Base-by-base conservation (phyloP, 2,329 filamentous ascomycete genomes). In the Ophiostoma quercus region DNA sequence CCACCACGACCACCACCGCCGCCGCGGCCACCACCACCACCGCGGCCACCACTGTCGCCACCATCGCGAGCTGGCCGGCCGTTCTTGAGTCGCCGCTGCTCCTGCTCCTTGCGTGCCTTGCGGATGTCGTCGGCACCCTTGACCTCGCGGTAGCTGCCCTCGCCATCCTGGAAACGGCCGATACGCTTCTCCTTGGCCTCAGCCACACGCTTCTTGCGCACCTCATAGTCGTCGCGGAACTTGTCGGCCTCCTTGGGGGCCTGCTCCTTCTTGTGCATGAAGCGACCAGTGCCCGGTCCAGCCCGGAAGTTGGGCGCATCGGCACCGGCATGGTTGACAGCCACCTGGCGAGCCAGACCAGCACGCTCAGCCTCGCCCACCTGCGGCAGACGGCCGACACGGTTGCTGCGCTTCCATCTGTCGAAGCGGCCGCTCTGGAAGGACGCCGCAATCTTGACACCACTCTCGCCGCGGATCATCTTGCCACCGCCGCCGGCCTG, bases 391-490 rank as follows among this genome's bases (percentile, higher is more conserved):
- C 88, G 86, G 70, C 88, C 88, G 66, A 98, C 83, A 74, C 92
- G 91, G 81, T 98, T 92, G 25, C 90, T 88, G 77, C 91, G 92
- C 79, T 90, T 91, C 96, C 95, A 99, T 74, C 86, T 87, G 77
- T 98, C 94, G 82, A 96, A 99, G 65, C 94, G 89, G 47, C 96
- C 95, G 79, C 90, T 94, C 77, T 94, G 90, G 87, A 99, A 98
- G 71, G 86, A 90, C 65, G 95, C 93, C 1, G 95, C 92, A 75
- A 99, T 97, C 83, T 97, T 98, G 82, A 94, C 92, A 69, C 95
- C 95, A 76, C 88, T 92, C 81, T 99, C 95, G 75, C 95, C 94
- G 73, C 87, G 86, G 70, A 97, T 90, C 82, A 97, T 89, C 71
- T 81, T 78, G 60, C 84, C 37, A 8, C 71, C 71, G 70, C 80